phyloP scores from a whole-genome alignment of 1,284 basidiomycete species.

The Amylostereum chailletii region DNA sequence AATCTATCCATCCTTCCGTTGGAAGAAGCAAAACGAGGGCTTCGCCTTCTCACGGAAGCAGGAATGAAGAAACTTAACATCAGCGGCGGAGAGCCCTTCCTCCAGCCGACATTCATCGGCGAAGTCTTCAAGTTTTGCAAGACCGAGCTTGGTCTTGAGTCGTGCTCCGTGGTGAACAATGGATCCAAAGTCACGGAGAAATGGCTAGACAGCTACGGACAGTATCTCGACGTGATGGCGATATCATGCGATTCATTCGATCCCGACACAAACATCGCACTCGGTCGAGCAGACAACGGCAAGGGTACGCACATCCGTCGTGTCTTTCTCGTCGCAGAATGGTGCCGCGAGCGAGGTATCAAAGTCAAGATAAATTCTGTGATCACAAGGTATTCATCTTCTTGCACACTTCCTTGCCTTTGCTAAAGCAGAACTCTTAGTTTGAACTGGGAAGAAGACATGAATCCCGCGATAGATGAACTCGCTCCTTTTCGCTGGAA shows the following conservation, averaged over 20 bases:
- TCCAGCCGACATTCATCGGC: constrained; percentile 28
- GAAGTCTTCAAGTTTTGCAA: constrained; percentile 32
- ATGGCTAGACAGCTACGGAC: constrained; percentile 30
- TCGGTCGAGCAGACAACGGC: constrained; percentile 25
- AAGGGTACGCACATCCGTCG: constrained; percentile 20
- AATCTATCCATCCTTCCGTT: constrained; percentile 25
- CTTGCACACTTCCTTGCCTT: background rate
- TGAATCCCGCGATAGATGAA: constrained; percentile 21
- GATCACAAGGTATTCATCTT: constrained; percentile 19
- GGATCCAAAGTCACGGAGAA: constrained; percentile 32
- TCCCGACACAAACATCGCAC: constrained; percentile 25
- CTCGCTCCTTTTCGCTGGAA: constrained; percentile 24
- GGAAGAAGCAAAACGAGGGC: constrained; percentile 27
- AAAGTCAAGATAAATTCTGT: constrained; percentile 33
- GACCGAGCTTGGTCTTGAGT: constrained; percentile 28
- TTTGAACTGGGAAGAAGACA: constrained; percentile 29
- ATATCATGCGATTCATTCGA: constrained; percentile 35
- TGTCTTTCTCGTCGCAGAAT: constrained; percentile 27
- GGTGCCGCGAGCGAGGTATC: constrained; percentile 26
- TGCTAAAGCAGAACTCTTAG: constrained; percentile 5
- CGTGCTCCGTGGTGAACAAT: constrained; percentile 31
- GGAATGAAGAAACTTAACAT: constrained; percentile 38
- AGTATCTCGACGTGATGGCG: constrained; percentile 32
- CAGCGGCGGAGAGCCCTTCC: constrained; percentile 32
- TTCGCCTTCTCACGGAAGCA: constrained; percentile 25